Base-by-base conservation (phyloP, 1,284 basidiomycete genomes). In the Neotropicomus parvogracilis region DNA sequence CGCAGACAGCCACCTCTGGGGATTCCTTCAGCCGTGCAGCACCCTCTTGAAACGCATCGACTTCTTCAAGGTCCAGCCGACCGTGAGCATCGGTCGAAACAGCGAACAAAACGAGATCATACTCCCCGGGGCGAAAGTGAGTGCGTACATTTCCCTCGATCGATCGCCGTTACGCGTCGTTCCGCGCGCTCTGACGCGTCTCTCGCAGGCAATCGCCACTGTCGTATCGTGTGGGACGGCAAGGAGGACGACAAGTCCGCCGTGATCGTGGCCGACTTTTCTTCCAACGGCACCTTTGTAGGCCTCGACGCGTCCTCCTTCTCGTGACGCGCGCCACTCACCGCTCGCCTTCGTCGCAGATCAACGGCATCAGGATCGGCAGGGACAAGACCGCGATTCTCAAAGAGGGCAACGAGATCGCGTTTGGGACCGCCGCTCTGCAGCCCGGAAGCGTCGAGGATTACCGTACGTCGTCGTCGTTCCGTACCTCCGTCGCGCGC, bases 251-350 rank as follows among this genome's bases (percentile, higher is more conserved):
- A 64, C 1, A 69, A 73, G 38, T 77, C 81, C 0, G 75, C 77
- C 7, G 80, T 92, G 8, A 75, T 75, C 38, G 77, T 94, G 16
- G 71, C 74, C 10, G 91, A 95, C 67, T 65, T 69, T 40, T 91
- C 87, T 14, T 89, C 84, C 48, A 95, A 95, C 59, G 91, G 91
- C 0, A 94, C 91, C 9, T 94, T 78, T 69, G 89, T 91, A 69
- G 64, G 88, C 75, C 26, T 44, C 21, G 38, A 44, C 48, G 40
- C 47, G 46, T 44, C 36, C 28, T 27, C 19, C 26, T 40, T 31
- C 43, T 11, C 35, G 33, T 27, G 28, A 45, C 46, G 37, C 31
- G 38, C 16, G 31, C 47, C 48, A 47, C 34, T 59, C 32, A 53
- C 39, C 12, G 13, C 14, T 45, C 21, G 12, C 19, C 43, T 37